A percentile compares a stretch with the other conserved stretches of the same genome.
Conservation (phyloP, 164 flowering plant species). For the Protea cynaroides region DNA sequence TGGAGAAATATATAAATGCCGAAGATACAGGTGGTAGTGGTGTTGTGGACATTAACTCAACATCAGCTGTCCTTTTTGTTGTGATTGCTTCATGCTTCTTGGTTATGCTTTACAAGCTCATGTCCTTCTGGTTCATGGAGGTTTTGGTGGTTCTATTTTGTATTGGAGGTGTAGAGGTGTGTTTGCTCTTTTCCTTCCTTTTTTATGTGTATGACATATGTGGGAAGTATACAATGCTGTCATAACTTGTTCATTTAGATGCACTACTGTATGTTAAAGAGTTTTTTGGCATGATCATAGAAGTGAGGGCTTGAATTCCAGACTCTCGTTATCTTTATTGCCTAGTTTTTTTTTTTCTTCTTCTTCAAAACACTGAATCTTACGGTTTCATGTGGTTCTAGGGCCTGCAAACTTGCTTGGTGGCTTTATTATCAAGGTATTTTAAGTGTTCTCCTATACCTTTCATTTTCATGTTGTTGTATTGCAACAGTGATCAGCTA, state of each 20-base stretch:
- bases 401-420: conserved; percentile 73
- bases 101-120: conserved; percentile 85
- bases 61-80: conserved; percentile 81
- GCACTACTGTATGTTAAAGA: not conserved
- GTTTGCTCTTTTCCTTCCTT: conserved; percentile 9
- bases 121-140: conserved; percentile 89
- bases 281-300: not conserved
- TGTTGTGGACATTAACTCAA: conserved; percentile 74
- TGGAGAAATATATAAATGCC: conserved; percentile 43
- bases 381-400: conserved; percentile 17
- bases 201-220: not conserved
- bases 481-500: not conserved
- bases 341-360: conserved; percentile 1
- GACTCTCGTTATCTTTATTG: not conserved
- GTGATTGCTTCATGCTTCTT: conserved; percentile 88
- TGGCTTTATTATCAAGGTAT: conserved; percentile 56
- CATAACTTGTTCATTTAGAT: not conserved
- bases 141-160: conserved; percentile 91
- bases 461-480: not conserved
- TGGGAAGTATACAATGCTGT: not conserved
- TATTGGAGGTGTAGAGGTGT: conserved; percentile 97
- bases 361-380: conserved; percentile 3
- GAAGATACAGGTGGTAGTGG: conserved; percentile 36
- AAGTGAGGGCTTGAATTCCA: not conserved
- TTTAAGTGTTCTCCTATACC: not conserved